phyloP scores from a whole-genome alignment of 768 basidiomycete species.

The Mycena olivaceomarginata region DNA sequence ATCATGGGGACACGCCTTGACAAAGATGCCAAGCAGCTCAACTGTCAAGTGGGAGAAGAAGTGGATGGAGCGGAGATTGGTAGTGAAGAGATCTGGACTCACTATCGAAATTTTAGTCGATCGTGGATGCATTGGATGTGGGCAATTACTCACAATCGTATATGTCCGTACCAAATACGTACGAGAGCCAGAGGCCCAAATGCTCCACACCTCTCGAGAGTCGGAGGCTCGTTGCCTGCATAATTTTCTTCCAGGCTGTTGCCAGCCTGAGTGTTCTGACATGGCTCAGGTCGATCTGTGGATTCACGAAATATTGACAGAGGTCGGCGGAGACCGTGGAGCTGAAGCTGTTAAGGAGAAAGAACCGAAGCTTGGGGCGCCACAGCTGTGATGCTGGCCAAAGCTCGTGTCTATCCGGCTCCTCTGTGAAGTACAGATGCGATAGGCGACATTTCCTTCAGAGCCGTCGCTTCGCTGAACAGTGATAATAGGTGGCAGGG shows the following conservation, averaged over 20 bases:
- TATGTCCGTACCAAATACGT: neutral
- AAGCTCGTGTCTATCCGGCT: too few species aligned
- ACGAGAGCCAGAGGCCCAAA: neutral
- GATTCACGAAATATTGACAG: neutral
- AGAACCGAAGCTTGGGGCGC: neutral
- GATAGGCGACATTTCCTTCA: neutral
- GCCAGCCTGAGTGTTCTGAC: neutral
- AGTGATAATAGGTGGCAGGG: neutral
- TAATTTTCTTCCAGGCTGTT: neutral
- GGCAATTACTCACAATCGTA: neutral
- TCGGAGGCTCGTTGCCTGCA: neutral
- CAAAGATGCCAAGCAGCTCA: neutral
- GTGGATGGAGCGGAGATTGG: neutral
- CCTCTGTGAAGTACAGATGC: neutral
- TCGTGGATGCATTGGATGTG: neutral
- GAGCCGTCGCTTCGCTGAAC: neutral
- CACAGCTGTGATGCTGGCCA: neutral
- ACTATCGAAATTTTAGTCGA: neutral
- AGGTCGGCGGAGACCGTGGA: too few species aligned
- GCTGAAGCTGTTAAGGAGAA: neutral
- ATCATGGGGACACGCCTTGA: neutral
- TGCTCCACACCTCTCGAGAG: neutral
- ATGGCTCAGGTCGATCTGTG: neutral
- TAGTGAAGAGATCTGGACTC: neutral
- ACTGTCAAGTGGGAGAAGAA: neutral